Conservation (phyloP, 306 rosid species). For the Gastrolobium bilobum region DNA sequence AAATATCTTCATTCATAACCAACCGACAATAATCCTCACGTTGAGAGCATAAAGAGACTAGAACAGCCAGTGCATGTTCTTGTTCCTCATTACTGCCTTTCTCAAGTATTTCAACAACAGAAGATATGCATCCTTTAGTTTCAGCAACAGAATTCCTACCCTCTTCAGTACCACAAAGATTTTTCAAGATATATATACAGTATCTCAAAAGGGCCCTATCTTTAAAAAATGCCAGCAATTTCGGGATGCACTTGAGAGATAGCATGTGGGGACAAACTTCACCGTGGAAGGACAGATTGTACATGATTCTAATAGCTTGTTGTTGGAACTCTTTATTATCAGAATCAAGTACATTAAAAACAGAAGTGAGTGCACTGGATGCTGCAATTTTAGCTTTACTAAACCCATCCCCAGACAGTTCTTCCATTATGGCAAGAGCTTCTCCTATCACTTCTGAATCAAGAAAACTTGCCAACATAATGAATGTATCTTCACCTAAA, state of each 20-base stretch:
- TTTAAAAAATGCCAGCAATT: conserved; percentile 67
- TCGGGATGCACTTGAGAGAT: conserved; percentile 68
- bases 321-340: conserved; percentile 60
- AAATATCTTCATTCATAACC: conserved; percentile 65
- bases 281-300: conserved; percentile 64
- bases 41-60: conserved; percentile 80
- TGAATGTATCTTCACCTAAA: conserved; percentile 63
- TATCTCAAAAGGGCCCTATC: conserved; percentile 55
- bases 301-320: conserved; percentile 58
- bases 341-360: conserved; percentile 65
- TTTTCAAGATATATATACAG: conserved; percentile 69
- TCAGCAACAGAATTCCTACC: conserved; percentile 68
- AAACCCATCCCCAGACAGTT: conserved; percentile 60
- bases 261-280: conserved; percentile 60
- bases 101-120: conserved; percentile 68
- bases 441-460: conserved; percentile 69
- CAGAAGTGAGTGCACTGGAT: conserved; percentile 64
- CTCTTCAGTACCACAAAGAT: conserved; percentile 64
- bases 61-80: conserved; percentile 76
- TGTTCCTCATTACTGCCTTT: conserved; percentile 68
- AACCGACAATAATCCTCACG: conserved; percentile 66
- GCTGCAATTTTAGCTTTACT: conserved; percentile 57
- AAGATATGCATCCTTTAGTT: conserved; percentile 81
- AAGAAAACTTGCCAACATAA: conserved; percentile 64
- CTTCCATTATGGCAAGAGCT: conserved; percentile 76